phyloP scores from a whole-genome alignment of 805 yeast genomes.

The Wickerhamiella shivajii region DNA sequence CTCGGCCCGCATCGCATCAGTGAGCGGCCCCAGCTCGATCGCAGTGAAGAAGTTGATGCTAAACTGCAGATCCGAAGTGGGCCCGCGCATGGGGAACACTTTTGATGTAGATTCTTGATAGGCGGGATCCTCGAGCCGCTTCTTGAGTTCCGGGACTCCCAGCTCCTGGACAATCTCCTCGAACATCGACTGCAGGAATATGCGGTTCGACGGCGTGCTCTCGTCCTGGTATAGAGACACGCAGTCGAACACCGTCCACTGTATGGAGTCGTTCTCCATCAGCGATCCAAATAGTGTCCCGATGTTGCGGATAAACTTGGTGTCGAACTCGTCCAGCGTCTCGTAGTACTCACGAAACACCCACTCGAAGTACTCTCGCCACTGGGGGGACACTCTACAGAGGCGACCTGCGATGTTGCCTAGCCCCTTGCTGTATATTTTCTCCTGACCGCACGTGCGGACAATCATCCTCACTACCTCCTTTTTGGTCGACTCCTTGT shows the following conservation, averaged over 20 bases:
- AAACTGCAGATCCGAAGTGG: constrained; percentile 33
- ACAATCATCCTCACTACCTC: constrained; percentile 58
- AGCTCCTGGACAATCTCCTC: constrained; percentile 66
- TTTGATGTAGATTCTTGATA: constrained; percentile 13
- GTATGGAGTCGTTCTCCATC: constrained; percentile 52
- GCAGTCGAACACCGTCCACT: constrained; percentile 43
- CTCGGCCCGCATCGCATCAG: constrained; percentile 63
- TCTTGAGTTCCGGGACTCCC: constrained; percentile 39
- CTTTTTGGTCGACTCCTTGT: constrained; percentile 28
- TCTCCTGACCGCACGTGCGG: constrained; percentile 72
- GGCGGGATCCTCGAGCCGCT: not conserved
- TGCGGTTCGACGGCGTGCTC: constrained; percentile 65
- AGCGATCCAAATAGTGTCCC: constrained; percentile 81
- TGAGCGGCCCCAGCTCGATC: constrained; percentile 69
- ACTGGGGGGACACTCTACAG: constrained; percentile 33
- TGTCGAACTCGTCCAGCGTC: constrained; percentile 50
- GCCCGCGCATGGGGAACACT: not conserved
- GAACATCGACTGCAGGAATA: constrained; percentile 66
- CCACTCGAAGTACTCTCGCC: constrained; percentile 41
- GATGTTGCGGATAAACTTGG: constrained; percentile 58
- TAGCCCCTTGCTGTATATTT: constrained; percentile 71
- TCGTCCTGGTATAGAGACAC: constrained; percentile 52
- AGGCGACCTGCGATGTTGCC: constrained; percentile 64
- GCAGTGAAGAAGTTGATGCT: constrained; percentile 88
- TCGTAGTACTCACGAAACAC: constrained; percentile 44